Percentiles rank a stretch among this genome's conserved stretches.
phyloP scores from a whole-genome alignment of 768 basidiomycete genomes.

The Tephrocybe sp. region DNA sequence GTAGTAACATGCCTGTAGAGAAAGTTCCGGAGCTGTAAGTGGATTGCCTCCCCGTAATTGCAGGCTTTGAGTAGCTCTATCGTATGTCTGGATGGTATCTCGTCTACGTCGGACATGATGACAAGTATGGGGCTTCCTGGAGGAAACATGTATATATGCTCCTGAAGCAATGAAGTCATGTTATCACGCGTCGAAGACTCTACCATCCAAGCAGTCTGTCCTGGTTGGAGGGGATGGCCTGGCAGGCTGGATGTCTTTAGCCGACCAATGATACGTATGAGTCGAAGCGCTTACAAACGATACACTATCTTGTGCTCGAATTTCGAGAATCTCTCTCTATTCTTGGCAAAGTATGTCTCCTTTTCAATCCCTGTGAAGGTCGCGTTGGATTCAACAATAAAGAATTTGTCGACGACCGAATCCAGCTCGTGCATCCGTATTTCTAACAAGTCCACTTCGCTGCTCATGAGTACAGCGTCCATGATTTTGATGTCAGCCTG shows the following conservation, averaged over 20 bases:
- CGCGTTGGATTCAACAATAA: constrained; percentile 60
- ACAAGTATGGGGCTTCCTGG: constrained; percentile 39
- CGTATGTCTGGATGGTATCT: constrained; percentile 56
- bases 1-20: constrained; percentile 48
- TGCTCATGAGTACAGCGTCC: constrained; percentile 63
- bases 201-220: constrained; percentile 48
- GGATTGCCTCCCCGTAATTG: constrained; percentile 50
- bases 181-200: constrained; percentile 47
- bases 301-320: constrained; percentile 58
- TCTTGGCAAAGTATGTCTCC: constrained; percentile 46
- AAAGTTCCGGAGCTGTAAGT: constrained; percentile 61
- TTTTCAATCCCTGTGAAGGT: constrained; percentile 65
- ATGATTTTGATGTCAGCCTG: constrained; percentile 40
- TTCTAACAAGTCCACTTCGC: constrained; percentile 63
- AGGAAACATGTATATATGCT: constrained; percentile 31
- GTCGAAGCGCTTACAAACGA: constrained; percentile 35
- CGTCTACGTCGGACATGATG: constrained; percentile 64
- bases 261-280: not conserved
- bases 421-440: constrained; percentile 63
- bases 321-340: constrained; percentile 44
- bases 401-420: constrained; percentile 55
- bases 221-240: constrained; percentile 38
- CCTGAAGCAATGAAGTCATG: constrained; percentile 47
- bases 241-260: constrained; percentile 34
- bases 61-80: constrained; percentile 51